Evolutionary conservation across 805 yeast genomes (phyloP).

Genomic region (Starmerella khaoyaiensis): DNA sequence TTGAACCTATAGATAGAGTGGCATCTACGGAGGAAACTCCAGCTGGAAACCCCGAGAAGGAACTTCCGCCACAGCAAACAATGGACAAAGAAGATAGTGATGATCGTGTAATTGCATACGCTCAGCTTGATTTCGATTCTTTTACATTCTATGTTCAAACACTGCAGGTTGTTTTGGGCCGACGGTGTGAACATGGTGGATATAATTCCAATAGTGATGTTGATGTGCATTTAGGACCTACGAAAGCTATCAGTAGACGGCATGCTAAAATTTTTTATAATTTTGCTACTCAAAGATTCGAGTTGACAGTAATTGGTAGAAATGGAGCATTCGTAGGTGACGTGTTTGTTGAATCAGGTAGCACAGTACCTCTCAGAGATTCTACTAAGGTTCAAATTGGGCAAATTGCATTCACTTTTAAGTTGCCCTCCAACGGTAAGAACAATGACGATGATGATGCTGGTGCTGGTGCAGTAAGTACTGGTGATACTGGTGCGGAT

Average conservation of each 20-base stretch:
- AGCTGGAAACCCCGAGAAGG: neutral
- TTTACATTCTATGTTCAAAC: constrained; percentile 95
- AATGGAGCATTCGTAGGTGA: constrained; percentile 97
- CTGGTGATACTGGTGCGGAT: constrained; percentile 4
- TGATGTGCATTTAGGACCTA: constrained; percentile 84
- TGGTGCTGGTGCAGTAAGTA: no score
- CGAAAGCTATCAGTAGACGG: constrained; percentile 82
- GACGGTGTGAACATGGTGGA: constrained; percentile 60
- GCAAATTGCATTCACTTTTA: constrained; percentile 76
- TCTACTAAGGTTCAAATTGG: constrained; percentile 76
- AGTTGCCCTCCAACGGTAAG: constrained; percentile 52
- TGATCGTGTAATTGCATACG: constrained; percentile 32
- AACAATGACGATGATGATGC: constrained; percentile 8
- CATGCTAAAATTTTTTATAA: constrained; percentile 95
- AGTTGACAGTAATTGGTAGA: constrained; percentile 78
- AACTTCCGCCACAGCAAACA: constrained; percentile 9
- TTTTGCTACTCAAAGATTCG: constrained; percentile 91
- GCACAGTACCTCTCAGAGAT: constrained; percentile 75
- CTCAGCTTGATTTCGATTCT: constrained; percentile 68
- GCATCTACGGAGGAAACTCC: neutral
- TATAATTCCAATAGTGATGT: constrained; percentile 40
- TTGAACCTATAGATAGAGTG: neutral
- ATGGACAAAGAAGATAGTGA: constrained; percentile 12
- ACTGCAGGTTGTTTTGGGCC: constrained; percentile 82
- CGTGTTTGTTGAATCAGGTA: constrained; percentile 74